Percentiles rank a stretch among this genome's conserved stretches.
These are phyloP conservation scores for Penicillium coffeae DNA, from an alignment of 495 filamentous ascomycete species.

Conservation along the genomic window DNA sequence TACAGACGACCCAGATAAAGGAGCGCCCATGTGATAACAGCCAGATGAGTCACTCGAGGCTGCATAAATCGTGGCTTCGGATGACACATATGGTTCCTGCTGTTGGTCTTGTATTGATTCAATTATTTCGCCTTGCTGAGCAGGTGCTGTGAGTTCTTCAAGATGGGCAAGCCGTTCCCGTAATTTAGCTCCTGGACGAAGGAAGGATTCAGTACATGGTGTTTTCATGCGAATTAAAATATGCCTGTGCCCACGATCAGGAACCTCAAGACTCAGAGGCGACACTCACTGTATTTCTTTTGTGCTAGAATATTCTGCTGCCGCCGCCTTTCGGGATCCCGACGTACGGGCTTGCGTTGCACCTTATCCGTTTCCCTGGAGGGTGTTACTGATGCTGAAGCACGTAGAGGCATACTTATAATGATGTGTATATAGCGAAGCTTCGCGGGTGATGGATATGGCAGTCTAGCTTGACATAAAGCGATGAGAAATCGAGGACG, in stretches of 20 bases:
- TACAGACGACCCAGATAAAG: no score
- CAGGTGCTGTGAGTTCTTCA: not conserved
- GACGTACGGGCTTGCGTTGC: conserved; percentile 27
- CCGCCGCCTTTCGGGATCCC: conserved; percentile 25
- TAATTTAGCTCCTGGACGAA: not conserved
- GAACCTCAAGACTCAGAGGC: not conserved
- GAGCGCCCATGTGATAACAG: no score
- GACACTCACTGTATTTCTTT: conserved; percentile 25
- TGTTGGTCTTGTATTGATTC: not conserved
- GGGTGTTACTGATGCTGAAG: not conserved
- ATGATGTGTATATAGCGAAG: no score
- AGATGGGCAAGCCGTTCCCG: not conserved
- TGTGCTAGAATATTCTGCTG: conserved; percentile 31
- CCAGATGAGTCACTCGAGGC: no score
- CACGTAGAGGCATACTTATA: not conserved
- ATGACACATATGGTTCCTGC: not conserved
- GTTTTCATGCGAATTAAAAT: not conserved
- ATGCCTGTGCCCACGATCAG: not conserved
- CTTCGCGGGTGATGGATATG: no score
- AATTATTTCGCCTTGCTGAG: not conserved
- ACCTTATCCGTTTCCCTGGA: not conserved
- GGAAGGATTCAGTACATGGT: conserved; percentile 3
- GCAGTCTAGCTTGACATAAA: no score
- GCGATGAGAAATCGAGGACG: no score
- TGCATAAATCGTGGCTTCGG: not conserved